A percentile compares a stretch with the other conserved stretches of the same genome.
phyloP scores from a whole-genome alignment of 2,329 filamentous ascomycete genomes.

The Colletotrichum sp. region DNA sequence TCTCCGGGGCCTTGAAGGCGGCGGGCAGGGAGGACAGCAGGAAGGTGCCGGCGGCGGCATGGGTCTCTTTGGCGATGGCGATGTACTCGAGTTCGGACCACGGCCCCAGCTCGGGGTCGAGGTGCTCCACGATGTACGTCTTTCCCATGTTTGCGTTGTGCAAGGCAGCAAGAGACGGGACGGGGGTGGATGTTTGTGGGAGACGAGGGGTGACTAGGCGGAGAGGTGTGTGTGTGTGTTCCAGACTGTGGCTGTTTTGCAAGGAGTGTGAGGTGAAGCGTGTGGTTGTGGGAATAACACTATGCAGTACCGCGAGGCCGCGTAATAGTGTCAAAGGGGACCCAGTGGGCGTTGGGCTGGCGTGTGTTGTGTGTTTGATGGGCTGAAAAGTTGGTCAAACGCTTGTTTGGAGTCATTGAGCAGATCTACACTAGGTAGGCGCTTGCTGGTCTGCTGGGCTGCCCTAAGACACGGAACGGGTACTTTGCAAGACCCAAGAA shows the following conservation, averaged over 20 bases:
- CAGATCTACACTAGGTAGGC: neutral
- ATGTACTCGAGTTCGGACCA: slow-evolving; percentile 96
- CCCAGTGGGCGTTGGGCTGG: neutral
- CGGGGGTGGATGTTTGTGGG: neutral
- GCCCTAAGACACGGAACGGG: neutral
- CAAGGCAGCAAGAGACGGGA: neutral
- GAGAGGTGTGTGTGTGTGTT: neutral
- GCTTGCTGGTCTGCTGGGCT: neutral
- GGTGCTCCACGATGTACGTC: slow-evolving; percentile 94
- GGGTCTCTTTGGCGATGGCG: slow-evolving; percentile 83
- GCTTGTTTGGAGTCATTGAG: slow-evolving; percentile 10
- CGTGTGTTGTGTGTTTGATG: neutral
- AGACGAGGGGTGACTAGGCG: neutral
- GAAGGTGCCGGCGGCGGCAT: slow-evolving; percentile 70
- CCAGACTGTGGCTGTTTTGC: neutral
- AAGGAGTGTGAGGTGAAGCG: neutral
- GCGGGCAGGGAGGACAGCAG: slow-evolving; percentile 81
- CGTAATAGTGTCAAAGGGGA: neutral
- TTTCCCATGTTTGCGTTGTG: slow-evolving; percentile 46
- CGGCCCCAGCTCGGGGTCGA: slow-evolving; percentile 89
- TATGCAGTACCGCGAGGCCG: neutral
- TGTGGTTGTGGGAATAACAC: neutral
- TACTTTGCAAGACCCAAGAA: neutral
- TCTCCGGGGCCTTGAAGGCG: slow-evolving; percentile 67
- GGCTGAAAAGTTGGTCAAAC: slow-evolving; percentile 16